These are phyloP conservation scores for Lactuca saligna DNA, from an alignment of 129 eudicot genomes.

Conservation along the genomic window DNA sequence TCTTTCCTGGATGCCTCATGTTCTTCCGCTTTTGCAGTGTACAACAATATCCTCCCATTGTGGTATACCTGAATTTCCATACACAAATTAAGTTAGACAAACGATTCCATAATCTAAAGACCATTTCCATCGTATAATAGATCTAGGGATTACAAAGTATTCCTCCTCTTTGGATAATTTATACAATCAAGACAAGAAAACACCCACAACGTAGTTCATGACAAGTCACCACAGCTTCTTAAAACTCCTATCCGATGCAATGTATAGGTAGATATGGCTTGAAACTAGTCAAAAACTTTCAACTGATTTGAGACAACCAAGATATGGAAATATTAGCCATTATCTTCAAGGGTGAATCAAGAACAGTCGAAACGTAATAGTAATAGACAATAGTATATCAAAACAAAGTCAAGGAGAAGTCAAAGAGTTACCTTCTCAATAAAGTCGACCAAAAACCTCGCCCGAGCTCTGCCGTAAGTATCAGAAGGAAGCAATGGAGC, in stretches of 20 bases:
- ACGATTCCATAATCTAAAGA: neutral
- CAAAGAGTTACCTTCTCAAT: neutral
- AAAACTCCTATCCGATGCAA: too few relatives aligned
- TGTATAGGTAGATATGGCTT: too few relatives aligned
- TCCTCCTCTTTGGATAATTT: neutral
- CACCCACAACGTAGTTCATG: too few relatives aligned
- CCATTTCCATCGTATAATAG: neutral
- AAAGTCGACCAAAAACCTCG: neutral
- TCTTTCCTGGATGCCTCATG: conserved; percentile 24
- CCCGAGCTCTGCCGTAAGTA: neutral
- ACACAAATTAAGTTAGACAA: neutral
- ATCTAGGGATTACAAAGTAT: neutral
- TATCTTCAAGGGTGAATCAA: too few relatives aligned
- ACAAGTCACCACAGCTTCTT: too few relatives aligned
- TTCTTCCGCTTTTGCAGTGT: conserved; percentile 17
- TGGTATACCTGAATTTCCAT: conserved; percentile 7
- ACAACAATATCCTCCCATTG: conserved; percentile 2
- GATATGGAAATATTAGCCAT: too few relatives aligned
- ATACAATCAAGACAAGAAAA: too few relatives aligned
- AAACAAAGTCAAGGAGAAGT: neutral
- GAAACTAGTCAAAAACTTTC: too few relatives aligned
- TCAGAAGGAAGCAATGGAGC: neutral
- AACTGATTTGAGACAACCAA: too few relatives aligned
- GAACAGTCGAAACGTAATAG: too few relatives aligned
- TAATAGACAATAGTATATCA: too few relatives aligned